A percentile compares a stretch with the other conserved stretches of the same genome.
phyloP scores from a whole-genome alignment of 345 rosid genomes.

The Melaleuca quinquenervia region DNA sequence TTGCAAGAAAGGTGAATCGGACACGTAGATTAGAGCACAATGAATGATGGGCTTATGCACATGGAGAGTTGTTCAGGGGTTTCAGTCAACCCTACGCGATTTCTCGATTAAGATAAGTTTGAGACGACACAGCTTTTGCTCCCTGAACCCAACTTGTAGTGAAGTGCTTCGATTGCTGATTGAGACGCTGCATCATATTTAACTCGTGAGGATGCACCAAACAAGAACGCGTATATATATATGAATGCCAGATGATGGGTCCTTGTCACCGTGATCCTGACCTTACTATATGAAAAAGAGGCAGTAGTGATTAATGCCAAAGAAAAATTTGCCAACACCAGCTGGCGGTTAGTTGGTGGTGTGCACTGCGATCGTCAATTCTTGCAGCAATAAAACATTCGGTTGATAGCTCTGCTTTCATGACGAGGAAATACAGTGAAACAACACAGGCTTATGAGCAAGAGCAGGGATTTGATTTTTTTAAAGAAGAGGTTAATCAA shows the following conservation, averaged over 20 bases:
- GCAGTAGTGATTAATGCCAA: not conserved
- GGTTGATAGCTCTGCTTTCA: not conserved
- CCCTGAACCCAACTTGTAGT: not conserved
- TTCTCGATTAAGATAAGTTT: not conserved
- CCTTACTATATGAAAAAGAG: not conserved
- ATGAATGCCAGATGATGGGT: not conserved
- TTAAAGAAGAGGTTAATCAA: not conserved
- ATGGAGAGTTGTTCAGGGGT: not conserved
- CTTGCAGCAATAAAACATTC: not conserved
- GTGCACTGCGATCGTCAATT: not conserved
- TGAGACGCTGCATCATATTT: not conserved
- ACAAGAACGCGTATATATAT: not conserved
- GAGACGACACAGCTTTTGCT: not conserved
- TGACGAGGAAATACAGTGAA: not conserved
- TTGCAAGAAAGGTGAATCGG: not conserved
- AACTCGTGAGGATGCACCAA: not conserved
- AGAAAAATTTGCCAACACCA: not conserved
- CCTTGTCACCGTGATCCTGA: not conserved
- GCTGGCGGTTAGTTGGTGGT: not conserved
- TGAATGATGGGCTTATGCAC: not conserved
- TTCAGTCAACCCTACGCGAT: not conserved
- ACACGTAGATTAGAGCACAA: not conserved
- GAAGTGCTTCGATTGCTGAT: not conserved
- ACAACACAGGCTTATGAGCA: not conserved
- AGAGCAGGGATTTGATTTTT: not conserved